Base-by-base conservation (phyloP, 208 protist species). In the Perkinsela sp. region DNA sequence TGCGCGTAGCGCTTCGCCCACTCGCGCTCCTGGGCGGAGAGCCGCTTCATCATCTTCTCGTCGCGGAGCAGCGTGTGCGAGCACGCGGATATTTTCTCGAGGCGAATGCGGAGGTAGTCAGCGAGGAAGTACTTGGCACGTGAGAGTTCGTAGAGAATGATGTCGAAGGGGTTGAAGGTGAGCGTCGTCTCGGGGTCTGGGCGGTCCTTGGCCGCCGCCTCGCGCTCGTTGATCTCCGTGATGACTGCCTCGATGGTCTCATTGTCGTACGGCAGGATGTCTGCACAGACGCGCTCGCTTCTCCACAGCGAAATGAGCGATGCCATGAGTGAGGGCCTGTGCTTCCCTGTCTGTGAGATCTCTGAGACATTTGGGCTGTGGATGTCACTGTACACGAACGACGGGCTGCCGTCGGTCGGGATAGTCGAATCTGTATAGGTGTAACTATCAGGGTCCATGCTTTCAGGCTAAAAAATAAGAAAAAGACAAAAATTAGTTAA, bases 111-210 rank as follows among this genome's bases (percentile, higher is more conserved):
- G 13, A 57, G 22, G 22, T 57, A 57, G 22, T 57, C 40, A n/a
- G 40, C 40, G 13, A 57, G 6, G 40, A 57, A 6, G 22, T 57
- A 57, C 40, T 57, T 57, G 6, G 40, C 40, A n/a, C 40, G 40
- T n/a, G 40, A 57, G 6, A 57, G 40, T 57, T 57, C 40, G 22
- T 57, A 57, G 40, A 57, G 40, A 57, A 57, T 57, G 40, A 57
- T 22, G 22, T 57, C 40, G 22, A 57, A 57, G 22, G 40, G 40
- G 40, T 57, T 57, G 40, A 57, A 57, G 22, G 40, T 6, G 13
- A 57, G 22, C 22, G 40, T 57, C 22, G 40, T 57, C 13, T 57
- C 40, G 22, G 40, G 40, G 22, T n/a, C 13, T 22, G 40, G 40
- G 6, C 22, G 6, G 22, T 22, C 40, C 40, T 57, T 6, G 6